Evolutionary conservation across 2,329 filamentous ascomycete genomes (phyloP).

Genomic region (Fusarium staphyleae): DNA sequence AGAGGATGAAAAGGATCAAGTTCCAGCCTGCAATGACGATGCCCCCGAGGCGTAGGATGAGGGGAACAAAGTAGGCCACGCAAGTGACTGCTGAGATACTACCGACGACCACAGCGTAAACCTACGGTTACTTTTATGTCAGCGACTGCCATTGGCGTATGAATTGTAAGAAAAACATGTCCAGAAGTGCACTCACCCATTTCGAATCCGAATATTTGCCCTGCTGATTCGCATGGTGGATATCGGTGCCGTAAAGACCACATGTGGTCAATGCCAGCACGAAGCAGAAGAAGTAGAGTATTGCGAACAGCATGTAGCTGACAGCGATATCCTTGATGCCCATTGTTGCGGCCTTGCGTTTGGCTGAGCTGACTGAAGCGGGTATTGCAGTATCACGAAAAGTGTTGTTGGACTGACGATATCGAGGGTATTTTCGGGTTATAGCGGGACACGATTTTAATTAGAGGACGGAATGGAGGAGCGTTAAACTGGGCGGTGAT

Average conservation of each 20-base stretch:
- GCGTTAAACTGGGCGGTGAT: conserved; percentile 5
- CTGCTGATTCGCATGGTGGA: conserved; percentile 61
- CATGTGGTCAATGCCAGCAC: conserved; percentile 77
- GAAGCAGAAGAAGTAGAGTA: conserved; percentile 78
- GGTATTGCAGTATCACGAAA: background rate
- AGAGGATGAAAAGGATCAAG: conserved; percentile 75
- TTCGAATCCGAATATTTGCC: conserved; percentile 65
- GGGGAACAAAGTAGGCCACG: conserved; percentile 70
- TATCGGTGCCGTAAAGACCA: conserved; percentile 78
- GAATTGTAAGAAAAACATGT: background rate
- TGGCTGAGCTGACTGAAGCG: background rate
- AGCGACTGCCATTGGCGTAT: conserved; percentile 7
- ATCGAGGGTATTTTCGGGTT: conserved; percentile 7
- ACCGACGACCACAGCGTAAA: conserved; percentile 76
- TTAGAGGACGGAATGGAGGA: background rate
- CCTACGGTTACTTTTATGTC: conserved; percentile 47
- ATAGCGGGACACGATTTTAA: conserved; percentile 6
- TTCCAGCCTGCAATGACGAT: conserved; percentile 71
- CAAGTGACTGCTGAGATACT: conserved; percentile 70
- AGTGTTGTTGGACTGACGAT: conserved; percentile 1
- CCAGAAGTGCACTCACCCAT: conserved; percentile 64
- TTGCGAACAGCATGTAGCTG: conserved; percentile 62
- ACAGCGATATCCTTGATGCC: conserved; percentile 53
- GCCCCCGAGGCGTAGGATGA: conserved; percentile 59
- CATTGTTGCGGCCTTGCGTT: conserved; percentile 45